These are phyloP conservation scores for Mucor saturninus DNA, from an alignment of 371 early-diverging fungal species.

Conservation along the genomic window DNA sequence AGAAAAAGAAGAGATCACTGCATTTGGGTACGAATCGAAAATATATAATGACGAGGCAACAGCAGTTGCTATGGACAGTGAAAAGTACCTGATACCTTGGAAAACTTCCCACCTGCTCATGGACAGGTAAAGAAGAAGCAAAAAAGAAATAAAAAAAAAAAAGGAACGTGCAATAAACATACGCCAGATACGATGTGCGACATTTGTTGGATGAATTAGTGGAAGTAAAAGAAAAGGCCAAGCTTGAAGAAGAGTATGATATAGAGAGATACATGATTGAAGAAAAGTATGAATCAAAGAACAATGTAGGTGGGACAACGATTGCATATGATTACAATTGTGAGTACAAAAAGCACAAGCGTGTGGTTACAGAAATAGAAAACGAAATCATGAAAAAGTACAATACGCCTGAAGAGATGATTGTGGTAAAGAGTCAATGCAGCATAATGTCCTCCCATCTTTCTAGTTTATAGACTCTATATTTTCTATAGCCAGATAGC, in stretches of 20 bases:
- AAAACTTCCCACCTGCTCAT: conserved; percentile 1
- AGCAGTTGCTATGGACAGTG: neutral
- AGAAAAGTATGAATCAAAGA: neutral
- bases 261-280: neutral
- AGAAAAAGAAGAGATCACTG: neutral
- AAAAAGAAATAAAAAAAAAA: neutral
- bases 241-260: neutral
- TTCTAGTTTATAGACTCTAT: no score
- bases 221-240: neutral
- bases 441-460: no score
- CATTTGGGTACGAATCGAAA: neutral
- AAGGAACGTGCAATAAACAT: neutral
- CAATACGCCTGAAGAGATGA: neutral
- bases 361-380: neutral
- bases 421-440: neutral
- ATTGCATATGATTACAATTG: conserved; percentile 1
- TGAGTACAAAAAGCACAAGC: neutral
- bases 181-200: neutral
- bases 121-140: neutral
- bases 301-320: neutral
- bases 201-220: neutral
- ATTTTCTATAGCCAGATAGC: neutral
- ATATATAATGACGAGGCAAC: conserved; percentile 4
- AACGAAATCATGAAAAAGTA: conserved; percentile 1
- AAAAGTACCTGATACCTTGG: conserved; percentile 7